These are phyloP conservation scores for Rhodotorula paludigena DNA, from an alignment of 768 basidiomycete species.

Conservation along the genomic window DNA sequence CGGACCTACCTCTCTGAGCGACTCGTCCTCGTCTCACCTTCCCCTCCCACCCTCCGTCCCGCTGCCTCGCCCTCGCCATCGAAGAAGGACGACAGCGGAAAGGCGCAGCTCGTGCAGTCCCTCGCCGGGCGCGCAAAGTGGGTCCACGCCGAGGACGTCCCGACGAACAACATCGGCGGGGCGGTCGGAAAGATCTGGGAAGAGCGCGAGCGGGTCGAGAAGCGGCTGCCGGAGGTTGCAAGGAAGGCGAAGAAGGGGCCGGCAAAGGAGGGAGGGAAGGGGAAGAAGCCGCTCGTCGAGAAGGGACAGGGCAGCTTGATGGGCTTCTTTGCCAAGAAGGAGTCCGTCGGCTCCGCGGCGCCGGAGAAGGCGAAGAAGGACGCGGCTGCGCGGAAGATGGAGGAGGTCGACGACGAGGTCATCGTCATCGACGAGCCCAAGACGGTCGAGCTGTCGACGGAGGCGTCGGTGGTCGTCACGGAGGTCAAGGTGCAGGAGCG, in stretches of 20 bases:
- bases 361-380: neutral
- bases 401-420: neutral
- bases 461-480: neutral
- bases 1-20: conserved; percentile 55
- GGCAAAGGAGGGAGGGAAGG: neutral
- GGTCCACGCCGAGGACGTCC: conserved; percentile 15
- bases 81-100: neutral
- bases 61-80: neutral
- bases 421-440: conserved; percentile 1
- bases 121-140: conserved; percentile 24
- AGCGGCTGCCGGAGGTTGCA: neutral
- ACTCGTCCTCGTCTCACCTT: conserved; percentile 19
- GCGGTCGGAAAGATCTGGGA: conserved; percentile 37
- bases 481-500: neutral
- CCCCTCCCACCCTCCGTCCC: neutral
- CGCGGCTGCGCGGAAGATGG: neutral
- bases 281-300: neutral
- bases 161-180: conserved; percentile 23
- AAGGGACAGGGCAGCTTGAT: conserved; percentile 24
- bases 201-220: neutral
- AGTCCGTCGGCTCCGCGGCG: neutral
- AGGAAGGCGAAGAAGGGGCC: neutral
- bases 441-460: too few relatives aligned
- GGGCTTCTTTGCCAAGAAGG: conserved; percentile 24
- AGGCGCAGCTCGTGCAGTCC: conserved; percentile 3